A percentile compares a stretch with the other conserved stretches of the same genome.
phyloP scores from a whole-genome alignment of 805 yeast species.

The Saccharomycopsis babjevae region DNA sequence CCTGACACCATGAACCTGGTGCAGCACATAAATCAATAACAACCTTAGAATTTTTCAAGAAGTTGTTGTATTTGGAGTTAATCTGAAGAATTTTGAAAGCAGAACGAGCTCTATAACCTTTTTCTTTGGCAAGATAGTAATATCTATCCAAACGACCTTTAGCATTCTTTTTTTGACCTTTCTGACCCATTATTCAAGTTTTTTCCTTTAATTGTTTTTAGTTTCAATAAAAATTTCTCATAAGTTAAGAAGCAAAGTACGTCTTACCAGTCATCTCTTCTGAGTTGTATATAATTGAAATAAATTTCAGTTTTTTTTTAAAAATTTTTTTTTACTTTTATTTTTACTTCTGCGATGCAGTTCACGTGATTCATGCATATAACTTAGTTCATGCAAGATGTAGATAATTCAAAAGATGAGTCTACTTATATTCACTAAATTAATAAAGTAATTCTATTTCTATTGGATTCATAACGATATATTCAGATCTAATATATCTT shows the following conservation, averaged over 20 bases:
- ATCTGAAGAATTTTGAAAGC: slow-evolving; percentile 92
- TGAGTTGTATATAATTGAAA: not conserved
- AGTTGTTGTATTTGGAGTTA: slow-evolving; percentile 94
- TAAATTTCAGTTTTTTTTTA: not conserved
- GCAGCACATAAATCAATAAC: slow-evolving; percentile 98
- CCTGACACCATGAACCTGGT: slow-evolving; percentile 99
- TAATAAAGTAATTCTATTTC: not conserved
- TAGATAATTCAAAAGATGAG: not conserved
- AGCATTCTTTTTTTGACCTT: slow-evolving; percentile 83
- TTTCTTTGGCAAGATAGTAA: slow-evolving; percentile 93
- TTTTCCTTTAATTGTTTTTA: too few species aligned
- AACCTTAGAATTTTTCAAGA: slow-evolving; percentile 86
- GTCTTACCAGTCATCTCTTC: too few species aligned
- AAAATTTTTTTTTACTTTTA: not conserved
- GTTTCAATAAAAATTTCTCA: too few species aligned
- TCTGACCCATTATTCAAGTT: slow-evolving; percentile 52
- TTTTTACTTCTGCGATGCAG: not conserved
- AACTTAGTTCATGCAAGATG: not conserved
- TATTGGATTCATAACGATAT: not conserved
- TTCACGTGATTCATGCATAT: not conserved
- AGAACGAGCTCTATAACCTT: slow-evolving; percentile 98
- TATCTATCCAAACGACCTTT: slow-evolving; percentile 99
- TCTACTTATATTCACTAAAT: not conserved
- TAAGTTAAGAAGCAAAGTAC: not conserved
- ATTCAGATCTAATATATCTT: not conserved